Conservation (phyloP, 2,329 filamentous ascomycete species). For the Beauveria sp. region DNA sequence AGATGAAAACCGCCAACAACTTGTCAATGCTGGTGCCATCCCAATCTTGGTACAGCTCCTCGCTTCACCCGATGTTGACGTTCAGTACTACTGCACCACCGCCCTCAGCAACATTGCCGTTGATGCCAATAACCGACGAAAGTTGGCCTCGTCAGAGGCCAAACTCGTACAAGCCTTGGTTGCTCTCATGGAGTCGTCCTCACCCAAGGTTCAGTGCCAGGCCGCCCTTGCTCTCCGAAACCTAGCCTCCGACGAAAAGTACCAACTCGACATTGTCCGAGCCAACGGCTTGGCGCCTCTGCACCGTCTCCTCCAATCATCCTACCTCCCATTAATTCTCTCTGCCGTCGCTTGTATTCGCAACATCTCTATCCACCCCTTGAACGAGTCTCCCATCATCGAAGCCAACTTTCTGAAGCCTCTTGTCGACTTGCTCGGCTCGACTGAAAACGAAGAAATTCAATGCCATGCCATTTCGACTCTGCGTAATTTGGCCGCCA, state of each 20-base stretch:
- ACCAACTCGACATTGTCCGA: slow-evolving; percentile 94
- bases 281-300: slow-evolving; percentile 79
- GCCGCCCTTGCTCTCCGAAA: slow-evolving; percentile 90
- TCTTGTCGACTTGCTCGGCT: slow-evolving; percentile 85
- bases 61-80: slow-evolving; percentile 87
- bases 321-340: slow-evolving; percentile 89
- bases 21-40: slow-evolving; percentile 96
- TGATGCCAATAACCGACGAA: slow-evolving; percentile 81
- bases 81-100: slow-evolving; percentile 99
- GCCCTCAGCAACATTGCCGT: slow-evolving; percentile 98
- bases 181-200: slow-evolving; percentile 93
- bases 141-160: slow-evolving; percentile 82
- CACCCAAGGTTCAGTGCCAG: slow-evolving; percentile 96
- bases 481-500: slow-evolving; percentile 87
- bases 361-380: slow-evolving; percentile 96
- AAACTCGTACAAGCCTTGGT: slow-evolving; percentile 90
- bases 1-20: slow-evolving; percentile 97
- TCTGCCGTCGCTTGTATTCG: slow-evolving; percentile 97
- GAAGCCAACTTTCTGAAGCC: slow-evolving; percentile 94
- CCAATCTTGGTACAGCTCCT: slow-evolving; percentile 93
- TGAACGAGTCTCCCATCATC: slow-evolving; percentile 97
- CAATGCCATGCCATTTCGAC: slow-evolving; percentile 98
- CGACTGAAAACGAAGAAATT: slow-evolving; percentile 96
- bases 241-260: slow-evolving; percentile 94
- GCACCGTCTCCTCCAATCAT: slow-evolving; percentile 84